A percentile compares a stretch with the other conserved stretches of the same genome.
phyloP scores from a whole-genome alignment of 352 stramenopile genomes.

The Phytophthora sansomeana region DNA sequence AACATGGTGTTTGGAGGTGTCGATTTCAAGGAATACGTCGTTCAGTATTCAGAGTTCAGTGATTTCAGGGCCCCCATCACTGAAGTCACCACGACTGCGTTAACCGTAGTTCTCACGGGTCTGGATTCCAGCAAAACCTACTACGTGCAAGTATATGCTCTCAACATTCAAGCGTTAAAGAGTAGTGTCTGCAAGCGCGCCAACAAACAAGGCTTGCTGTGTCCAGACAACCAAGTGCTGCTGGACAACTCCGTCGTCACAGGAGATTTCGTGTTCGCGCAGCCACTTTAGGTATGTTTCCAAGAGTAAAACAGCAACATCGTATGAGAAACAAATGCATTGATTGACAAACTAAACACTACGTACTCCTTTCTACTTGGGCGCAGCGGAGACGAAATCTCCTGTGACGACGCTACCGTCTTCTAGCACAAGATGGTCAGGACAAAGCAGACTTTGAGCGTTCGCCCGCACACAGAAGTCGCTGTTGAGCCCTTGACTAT shows the following conservation, averaged over 20 bases:
- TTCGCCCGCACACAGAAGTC: conserved; percentile 77
- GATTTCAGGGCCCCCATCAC: conserved; percentile 77
- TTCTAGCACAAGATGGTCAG: conserved; percentile 72
- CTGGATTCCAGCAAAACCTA: conserved; percentile 79
- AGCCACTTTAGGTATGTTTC: not conserved
- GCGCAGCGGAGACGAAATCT: conserved; percentile 51
- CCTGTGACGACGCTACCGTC: conserved; percentile 70
- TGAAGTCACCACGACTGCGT: conserved; percentile 57
- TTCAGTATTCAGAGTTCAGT: conserved; percentile 89
- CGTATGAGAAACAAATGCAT: not conserved
- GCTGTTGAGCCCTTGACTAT: conserved; percentile 76
- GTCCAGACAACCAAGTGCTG: conserved; percentile 75
- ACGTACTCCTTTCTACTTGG: conserved; percentile 28
- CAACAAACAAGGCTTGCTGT: conserved; percentile 68
- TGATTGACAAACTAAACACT: not conserved
- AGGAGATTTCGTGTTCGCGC: conserved; percentile 51
- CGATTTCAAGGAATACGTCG: conserved; percentile 89
- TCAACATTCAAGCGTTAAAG: conserved; percentile 73
- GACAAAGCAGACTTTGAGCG: conserved; percentile 64
- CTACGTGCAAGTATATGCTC: conserved; percentile 82
- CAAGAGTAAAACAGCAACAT: not conserved
- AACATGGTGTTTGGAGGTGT: conserved; percentile 93
- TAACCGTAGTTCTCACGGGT: conserved; percentile 61
- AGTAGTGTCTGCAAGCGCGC: conserved; percentile 71
- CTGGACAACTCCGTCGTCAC: conserved; percentile 67